Percentiles rank a stretch among this genome's conserved stretches.
Evolutionary conservation across 208 protist genomes (phyloP).

Genomic region (Phytomonas francai): DNA sequence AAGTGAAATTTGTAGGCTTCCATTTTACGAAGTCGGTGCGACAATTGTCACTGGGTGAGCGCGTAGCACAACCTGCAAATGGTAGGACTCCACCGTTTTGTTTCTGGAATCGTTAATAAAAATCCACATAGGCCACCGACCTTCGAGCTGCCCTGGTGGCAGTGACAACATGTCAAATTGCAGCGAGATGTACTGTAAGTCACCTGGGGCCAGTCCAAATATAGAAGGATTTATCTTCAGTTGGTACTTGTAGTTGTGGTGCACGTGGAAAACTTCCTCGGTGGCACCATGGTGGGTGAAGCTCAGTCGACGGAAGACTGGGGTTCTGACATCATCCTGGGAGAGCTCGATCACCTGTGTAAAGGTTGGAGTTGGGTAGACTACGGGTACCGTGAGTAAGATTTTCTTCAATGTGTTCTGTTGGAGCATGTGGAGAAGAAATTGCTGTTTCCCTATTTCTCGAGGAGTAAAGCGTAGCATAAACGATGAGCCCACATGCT

Average conservation of each 20-base stretch:
- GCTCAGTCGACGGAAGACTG: slow-evolving; percentile 78
- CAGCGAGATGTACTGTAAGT: slow-evolving; percentile 64
- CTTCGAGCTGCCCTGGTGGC: slow-evolving; percentile 67
- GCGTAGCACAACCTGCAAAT: slow-evolving; percentile 72
- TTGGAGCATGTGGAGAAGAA: slow-evolving; percentile 68
- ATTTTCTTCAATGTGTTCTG: slow-evolving; percentile 51
- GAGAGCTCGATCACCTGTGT: slow-evolving; percentile 75
- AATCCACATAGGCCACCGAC: slow-evolving; percentile 86
- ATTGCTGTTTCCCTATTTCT: slow-evolving; percentile 44
- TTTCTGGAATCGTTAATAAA: slow-evolving; percentile 83
- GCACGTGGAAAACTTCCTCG: slow-evolving; percentile 71
- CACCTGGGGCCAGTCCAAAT: slow-evolving; percentile 69
- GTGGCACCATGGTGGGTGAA: slow-evolving; percentile 51
- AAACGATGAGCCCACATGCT: slow-evolving; percentile 28
- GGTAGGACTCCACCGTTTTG: slow-evolving; percentile 84
- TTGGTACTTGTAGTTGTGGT: slow-evolving; percentile 86
- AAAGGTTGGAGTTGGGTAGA: slow-evolving; percentile 77
- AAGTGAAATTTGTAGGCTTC: neutral
- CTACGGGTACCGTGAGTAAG: slow-evolving; percentile 55
- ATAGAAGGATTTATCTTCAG: slow-evolving; percentile 49
- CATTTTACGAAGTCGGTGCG: neutral
- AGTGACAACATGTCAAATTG: slow-evolving; percentile 71
- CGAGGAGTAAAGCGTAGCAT: slow-evolving; percentile 67
- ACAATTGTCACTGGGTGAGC: slow-evolving; percentile 30
- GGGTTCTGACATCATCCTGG: slow-evolving; percentile 34